A percentile compares a stretch with the other conserved stretches of the same genome.
Evolutionary conservation across 805 yeast genomes (phyloP).

Genomic region (Huiozyma naganishii): DNA sequence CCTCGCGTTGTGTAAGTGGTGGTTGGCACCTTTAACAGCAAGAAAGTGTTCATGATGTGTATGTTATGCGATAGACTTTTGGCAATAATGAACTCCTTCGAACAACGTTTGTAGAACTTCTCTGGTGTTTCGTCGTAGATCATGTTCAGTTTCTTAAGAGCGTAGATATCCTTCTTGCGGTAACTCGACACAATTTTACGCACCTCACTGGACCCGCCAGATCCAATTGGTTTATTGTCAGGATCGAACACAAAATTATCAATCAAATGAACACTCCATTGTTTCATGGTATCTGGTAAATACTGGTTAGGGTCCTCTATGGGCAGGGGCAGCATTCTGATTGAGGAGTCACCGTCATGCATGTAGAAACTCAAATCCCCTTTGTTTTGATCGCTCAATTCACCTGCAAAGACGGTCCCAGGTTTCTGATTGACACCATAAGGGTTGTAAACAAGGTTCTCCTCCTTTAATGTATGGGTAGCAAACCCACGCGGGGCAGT

Average conservation of each 20-base stretch:
- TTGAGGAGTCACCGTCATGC: conserved; percentile 29
- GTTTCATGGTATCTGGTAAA: conserved; percentile 44
- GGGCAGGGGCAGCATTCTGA: conserved; percentile 48
- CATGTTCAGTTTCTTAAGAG: conserved; percentile 54
- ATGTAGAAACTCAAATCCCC: conserved; percentile 24
- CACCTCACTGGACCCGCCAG: conserved; percentile 67
- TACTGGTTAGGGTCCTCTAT: conserved; percentile 53
- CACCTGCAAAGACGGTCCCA: conserved; percentile 7
- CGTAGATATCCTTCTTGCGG: conserved; percentile 37
- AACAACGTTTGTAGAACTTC: conserved; percentile 54
- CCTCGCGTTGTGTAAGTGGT: conserved; percentile 47
- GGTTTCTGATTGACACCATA: conserved; percentile 34
- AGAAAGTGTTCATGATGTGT: conserved; percentile 49
- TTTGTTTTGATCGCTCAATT: conserved; percentile 1
- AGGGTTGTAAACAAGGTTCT: conserved; percentile 49
- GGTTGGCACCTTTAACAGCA: conserved; percentile 47
- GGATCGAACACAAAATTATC: conserved; percentile 44
- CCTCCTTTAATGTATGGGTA: conserved; percentile 17
- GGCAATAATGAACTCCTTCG: conserved; percentile 55
- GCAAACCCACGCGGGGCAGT: conserved; percentile 8
- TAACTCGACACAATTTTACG: conserved; percentile 35
- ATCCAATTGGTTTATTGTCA: conserved; percentile 45
- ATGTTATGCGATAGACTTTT: conserved; percentile 42
- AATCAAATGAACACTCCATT: conserved; percentile 38
- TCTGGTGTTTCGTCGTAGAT: conserved; percentile 53